Percentiles rank a stretch among this genome's conserved stretches.
phyloP scores from a whole-genome alignment of 345 rosid species.

The Eucalyptus caleyi region DNA sequence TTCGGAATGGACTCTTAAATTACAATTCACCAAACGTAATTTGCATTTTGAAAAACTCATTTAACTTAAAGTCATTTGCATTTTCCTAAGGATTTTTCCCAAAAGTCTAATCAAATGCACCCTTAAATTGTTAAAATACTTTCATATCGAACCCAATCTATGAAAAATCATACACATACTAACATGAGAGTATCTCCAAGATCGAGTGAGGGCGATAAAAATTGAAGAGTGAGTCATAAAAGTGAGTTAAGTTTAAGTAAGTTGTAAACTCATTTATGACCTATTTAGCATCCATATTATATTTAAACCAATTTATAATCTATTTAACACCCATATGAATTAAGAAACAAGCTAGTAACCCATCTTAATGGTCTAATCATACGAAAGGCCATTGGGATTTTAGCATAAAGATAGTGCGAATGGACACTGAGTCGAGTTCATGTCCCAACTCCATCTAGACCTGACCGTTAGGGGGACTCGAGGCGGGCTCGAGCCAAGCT shows the following conservation, averaged over 20 bases:
- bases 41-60: fast-evolving
- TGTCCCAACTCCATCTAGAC: neutral
- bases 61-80: fast-evolving
- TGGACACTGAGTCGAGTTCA: neutral
- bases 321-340: neutral
- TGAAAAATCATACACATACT: neutral
- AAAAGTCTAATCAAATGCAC: too few species aligned
- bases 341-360: neutral
- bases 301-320: too few species aligned
- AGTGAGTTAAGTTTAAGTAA: too few species aligned
- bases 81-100: fast-evolving
- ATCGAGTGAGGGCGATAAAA: neutral
- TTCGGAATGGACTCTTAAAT: fast-evolving
- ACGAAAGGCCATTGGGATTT: neutral
- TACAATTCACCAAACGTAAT: too few species aligned
- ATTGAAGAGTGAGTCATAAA: fast-evolving
- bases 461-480: neutral
- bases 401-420: neutral
- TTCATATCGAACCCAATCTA: fast-evolving
- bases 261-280: neutral
- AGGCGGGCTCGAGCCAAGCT: neutral
- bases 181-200: neutral
- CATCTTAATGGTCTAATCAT: neutral
- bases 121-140: too few species aligned
- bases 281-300: too few species aligned